Percentiles rank a stretch among this genome's conserved stretches.
phyloP scores from a whole-genome alignment of 148 eudicot genomes.

The Rhododendron kiyosumense region DNA sequence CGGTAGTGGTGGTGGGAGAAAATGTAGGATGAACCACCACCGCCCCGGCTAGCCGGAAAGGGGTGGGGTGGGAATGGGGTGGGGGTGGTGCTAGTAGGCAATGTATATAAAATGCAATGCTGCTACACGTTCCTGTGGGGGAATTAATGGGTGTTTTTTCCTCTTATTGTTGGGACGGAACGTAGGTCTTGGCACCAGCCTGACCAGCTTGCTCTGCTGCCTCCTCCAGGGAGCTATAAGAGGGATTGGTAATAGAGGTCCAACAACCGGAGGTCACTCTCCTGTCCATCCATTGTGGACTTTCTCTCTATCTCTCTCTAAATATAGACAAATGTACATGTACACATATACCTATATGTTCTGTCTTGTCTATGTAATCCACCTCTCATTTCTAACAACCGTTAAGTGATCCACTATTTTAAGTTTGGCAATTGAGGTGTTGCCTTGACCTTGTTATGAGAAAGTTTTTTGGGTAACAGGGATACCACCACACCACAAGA shows the following conservation, averaged over 20 bases:
- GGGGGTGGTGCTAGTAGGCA: neutral
- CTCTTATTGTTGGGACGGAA: neutral
- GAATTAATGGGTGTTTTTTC: neutral
- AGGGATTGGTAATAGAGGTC: neutral
- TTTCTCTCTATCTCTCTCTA: constrained; percentile 6
- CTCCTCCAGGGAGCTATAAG: neutral
- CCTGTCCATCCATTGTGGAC: neutral
- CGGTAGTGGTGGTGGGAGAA: neutral
- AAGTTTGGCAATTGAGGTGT: neutral
- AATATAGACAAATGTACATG: neutral
- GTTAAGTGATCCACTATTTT: neutral
- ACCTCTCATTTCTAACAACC: constrained; percentile 5
- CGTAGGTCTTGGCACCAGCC: neutral
- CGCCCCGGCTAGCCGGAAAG: neutral
- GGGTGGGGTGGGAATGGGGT: neutral
- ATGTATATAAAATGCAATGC: neutral
- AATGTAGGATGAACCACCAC: neutral
- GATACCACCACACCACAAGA: too few relatives aligned
- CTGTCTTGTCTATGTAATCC: neutral
- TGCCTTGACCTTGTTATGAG: neutral
- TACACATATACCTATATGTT: neutral
- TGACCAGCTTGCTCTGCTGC: neutral
- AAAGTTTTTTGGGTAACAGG: neutral
- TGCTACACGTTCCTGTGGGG: neutral
- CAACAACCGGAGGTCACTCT: neutral